Base-by-base conservation (phyloP, 768 basidiomycete genomes). In the Pleurotus platypus region DNA sequence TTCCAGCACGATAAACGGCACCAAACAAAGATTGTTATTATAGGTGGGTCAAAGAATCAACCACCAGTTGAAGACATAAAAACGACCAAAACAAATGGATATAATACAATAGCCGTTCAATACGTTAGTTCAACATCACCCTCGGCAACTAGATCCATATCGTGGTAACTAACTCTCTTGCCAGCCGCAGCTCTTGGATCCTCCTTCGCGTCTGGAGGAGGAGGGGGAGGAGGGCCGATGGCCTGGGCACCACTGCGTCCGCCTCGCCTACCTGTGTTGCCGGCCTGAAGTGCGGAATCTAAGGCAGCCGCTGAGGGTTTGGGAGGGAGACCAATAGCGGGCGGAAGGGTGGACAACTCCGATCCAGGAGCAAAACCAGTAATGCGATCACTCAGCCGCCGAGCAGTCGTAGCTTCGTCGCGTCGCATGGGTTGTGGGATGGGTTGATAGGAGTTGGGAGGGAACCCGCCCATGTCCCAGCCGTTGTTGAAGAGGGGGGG, bases 101-200 rank as follows among this genome's bases (percentile, higher is more conserved):
- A 35, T 9, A 35, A 35, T 35, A 35, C 12, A 38, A 37, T 30
- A 35, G 18, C 24, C 42, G 16, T 27, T 63, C 62, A 76, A 59
- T 75, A 75, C 50, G 67, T 70, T 66, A 76, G 61, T 65, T 75
- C 75, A 49, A 76, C 70, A 57, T 75, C 61, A 18, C 62, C 86
- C 78, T 90, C 90, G 26, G 92, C 90, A 62, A 93, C 91, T 69
- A 90, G 76, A 75, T 98, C 95, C 86, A 97, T 91, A 72, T 98
- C 95, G 68, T 93, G 87, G 67, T 98, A 98, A 73, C 91, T 94
- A 56, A 98, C 85, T 70, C 91, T 84, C 72, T 86, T 89, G 46
- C 92, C 92, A 35, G 87, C 90, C 30, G 90, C 88, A 26, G 95
- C 92, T 40, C 95, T 79, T 43, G 95, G 95, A 69, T 98, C 95